Percentiles rank a stretch among this genome's conserved stretches.
phyloP scores from a whole-genome alignment of 495 filamentous ascomycete genomes.

The Glarea lozoyensis region DNA sequence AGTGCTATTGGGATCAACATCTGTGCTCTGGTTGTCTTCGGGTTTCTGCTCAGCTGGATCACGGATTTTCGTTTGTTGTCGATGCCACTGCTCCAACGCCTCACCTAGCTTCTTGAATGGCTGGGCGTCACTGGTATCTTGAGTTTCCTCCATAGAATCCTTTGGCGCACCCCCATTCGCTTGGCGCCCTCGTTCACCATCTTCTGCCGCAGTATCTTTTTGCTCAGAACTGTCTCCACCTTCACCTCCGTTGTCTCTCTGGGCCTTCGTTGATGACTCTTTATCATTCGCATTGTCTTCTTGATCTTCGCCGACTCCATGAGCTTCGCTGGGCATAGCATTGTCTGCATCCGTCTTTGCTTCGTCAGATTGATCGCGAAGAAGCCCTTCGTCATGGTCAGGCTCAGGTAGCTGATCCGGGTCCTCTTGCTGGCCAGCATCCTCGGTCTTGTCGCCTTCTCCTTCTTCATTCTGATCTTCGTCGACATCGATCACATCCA shows the following conservation, averaged over 20 bases:
- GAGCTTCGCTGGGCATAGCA: slow-evolving; percentile 56
- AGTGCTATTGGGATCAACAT: slow-evolving; percentile 22
- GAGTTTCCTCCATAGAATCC: slow-evolving; percentile 35
- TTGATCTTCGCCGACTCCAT: slow-evolving; percentile 42
- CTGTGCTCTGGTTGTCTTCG: slow-evolving; percentile 34
- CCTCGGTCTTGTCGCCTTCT: slow-evolving; percentile 22
- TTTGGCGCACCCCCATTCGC: slow-evolving; percentile 43
- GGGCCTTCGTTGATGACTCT: slow-evolving; percentile 32
- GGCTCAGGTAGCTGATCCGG: slow-evolving; percentile 31
- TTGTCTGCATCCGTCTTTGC: slow-evolving; percentile 51
- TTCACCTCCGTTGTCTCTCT: slow-evolving; percentile 37
- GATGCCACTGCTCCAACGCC: slow-evolving; percentile 87
- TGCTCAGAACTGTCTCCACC: slow-evolving; percentile 39
- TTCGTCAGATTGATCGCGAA: slow-evolving; percentile 33
- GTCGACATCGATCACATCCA: slow-evolving; percentile 23
- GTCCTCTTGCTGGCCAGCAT: slow-evolving; percentile 28
- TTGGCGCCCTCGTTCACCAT: slow-evolving; percentile 34
- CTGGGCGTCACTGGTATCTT: slow-evolving; percentile 37
- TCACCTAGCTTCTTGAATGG: slow-evolving; percentile 92
- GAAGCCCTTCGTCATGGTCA: slow-evolving; percentile 36
- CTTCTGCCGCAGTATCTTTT: slow-evolving; percentile 37
- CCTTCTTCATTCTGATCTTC: slow-evolving; percentile 20
- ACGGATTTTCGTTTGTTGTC: slow-evolving; percentile 68
- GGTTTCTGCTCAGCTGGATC: slow-evolving; percentile 53
- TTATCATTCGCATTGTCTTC: slow-evolving; percentile 42